Conservation (phyloP, 805 yeast species). For the Maudiozyma pseudohumilis region DNA sequence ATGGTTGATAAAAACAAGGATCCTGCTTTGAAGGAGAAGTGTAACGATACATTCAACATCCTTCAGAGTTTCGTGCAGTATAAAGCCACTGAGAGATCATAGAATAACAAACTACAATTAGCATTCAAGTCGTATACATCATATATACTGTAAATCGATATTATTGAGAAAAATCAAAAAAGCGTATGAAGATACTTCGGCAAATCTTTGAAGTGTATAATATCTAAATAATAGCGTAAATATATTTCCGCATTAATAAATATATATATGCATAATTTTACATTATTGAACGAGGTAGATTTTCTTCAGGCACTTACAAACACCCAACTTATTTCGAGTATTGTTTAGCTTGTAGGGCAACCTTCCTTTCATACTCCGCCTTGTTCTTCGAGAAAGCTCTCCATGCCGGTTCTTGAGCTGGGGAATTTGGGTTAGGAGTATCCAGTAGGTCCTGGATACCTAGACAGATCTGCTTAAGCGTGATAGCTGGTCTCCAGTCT, state of each 20-base stretch:
- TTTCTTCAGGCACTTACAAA: too few species aligned
- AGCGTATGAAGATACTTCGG: too few species aligned
- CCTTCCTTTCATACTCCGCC: slow-evolving; percentile 61
- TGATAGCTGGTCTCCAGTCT: slow-evolving; percentile 97
- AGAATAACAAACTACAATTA: too few species aligned
- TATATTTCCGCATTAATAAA: too few species aligned
- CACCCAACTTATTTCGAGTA: slow-evolving; percentile 38
- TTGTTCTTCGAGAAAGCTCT: slow-evolving; percentile 67
- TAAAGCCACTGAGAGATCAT: slow-evolving; percentile 41
- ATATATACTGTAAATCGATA: background rate
- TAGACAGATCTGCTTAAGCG: slow-evolving; percentile 75
- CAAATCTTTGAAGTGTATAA: background rate
- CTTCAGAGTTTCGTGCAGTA: slow-evolving; percentile 70
- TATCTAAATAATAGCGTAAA: background rate
- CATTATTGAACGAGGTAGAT: background rate
- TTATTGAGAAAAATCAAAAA: background rate
- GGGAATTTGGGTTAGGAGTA: slow-evolving; percentile 88
- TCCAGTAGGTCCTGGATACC: slow-evolving; percentile 90
- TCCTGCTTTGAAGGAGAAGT: slow-evolving; percentile 46
- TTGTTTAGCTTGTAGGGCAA: slow-evolving; percentile 67
- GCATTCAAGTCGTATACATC: too few species aligned
- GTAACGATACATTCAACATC: slow-evolving; percentile 58
- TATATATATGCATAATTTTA: slow-evolving; percentile 2
- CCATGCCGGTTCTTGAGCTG: slow-evolving; percentile 98
- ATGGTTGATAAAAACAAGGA: slow-evolving; percentile 56